Conservation (phyloP, 2,329 filamentous ascomycete genomes). For the Ophiognomonia clavigignenti-juglandacearum region DNA sequence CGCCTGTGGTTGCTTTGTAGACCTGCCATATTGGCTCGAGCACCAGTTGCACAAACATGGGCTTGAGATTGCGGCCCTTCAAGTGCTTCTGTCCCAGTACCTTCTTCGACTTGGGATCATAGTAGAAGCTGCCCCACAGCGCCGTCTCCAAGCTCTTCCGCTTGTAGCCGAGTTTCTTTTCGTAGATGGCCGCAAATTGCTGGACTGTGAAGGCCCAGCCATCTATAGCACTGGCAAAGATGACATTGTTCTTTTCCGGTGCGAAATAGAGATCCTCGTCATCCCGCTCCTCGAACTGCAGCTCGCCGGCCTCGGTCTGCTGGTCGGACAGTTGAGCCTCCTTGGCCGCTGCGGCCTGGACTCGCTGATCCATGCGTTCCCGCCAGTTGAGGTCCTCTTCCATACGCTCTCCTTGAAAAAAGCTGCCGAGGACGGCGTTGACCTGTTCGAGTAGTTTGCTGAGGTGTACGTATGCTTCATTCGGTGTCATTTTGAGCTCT, state of each 20-base stretch:
- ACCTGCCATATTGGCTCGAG: slow-evolving; percentile 95
- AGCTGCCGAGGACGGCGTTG: slow-evolving; percentile 94
- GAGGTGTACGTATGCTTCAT: slow-evolving; percentile 84
- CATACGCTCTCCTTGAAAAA: slow-evolving; percentile 97
- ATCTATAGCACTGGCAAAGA: slow-evolving; percentile 95
- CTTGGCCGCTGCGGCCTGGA: slow-evolving; percentile 65
- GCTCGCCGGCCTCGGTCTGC: slow-evolving; percentile 50
- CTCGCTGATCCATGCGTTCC: slow-evolving; percentile 82
- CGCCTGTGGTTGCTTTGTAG: slow-evolving; percentile 84
- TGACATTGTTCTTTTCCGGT: slow-evolving; percentile 97
- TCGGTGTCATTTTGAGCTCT: slow-evolving; percentile 88
- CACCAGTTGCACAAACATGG: slow-evolving; percentile 95
- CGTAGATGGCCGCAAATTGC: slow-evolving; percentile 89
- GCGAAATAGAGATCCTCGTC: slow-evolving; percentile 98
- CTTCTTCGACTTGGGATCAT: slow-evolving; percentile 96
- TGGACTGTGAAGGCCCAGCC: slow-evolving; percentile 98
- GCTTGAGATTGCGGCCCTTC: slow-evolving; percentile 86
- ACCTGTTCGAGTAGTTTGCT: slow-evolving; percentile 90
- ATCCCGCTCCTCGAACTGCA: slow-evolving; percentile 81
- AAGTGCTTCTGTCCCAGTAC: slow-evolving; percentile 87
- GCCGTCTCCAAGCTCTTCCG: slow-evolving; percentile 84
- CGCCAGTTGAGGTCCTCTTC: slow-evolving; percentile 96
- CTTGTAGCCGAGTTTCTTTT: slow-evolving; percentile 96
- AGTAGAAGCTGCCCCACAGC: slow-evolving; percentile 92
- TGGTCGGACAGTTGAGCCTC: slow-evolving; percentile 45